Conservation (phyloP, 352 stramenopile species). For the Phytophthora palmivora region DNA sequence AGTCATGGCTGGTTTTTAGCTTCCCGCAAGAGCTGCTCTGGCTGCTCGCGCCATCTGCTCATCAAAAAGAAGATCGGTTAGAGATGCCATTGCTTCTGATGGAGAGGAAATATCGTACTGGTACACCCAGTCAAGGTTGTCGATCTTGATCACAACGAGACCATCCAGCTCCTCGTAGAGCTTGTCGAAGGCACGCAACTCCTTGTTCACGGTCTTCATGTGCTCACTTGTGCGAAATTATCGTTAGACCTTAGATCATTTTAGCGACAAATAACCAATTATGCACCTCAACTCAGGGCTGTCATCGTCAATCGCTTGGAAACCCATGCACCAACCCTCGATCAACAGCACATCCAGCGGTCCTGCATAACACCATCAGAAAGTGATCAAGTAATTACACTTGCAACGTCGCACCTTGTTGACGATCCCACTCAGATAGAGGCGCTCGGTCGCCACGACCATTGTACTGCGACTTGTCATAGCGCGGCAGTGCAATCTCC, state of each 20-base stretch:
- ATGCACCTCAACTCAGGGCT: conserved; percentile 45
- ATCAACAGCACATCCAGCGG: conserved; percentile 84
- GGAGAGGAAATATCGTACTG: conserved; percentile 46
- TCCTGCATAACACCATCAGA: conserved; percentile 42
- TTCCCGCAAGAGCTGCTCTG: conserved; percentile 68
- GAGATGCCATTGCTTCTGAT: conserved; percentile 2
- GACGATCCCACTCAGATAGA: conserved; percentile 55
- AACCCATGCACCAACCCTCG: conserved; percentile 89
- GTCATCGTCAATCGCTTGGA: conserved; percentile 57
- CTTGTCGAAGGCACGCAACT: conserved; percentile 63
- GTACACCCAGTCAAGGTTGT: conserved; percentile 84
- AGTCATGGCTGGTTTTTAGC: conserved; percentile 71
- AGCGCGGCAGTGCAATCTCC: conserved; percentile 69
- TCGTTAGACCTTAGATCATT: not conserved
- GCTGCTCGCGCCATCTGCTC: conserved; percentile 82
- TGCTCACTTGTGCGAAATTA: conserved; percentile 41
- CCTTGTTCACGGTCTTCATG: conserved; percentile 72
- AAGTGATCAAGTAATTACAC: not conserved
- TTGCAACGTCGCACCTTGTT: conserved; percentile 47
- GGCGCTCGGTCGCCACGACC: conserved; percentile 79
- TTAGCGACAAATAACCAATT: not conserved
- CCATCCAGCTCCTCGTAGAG: conserved; percentile 76
- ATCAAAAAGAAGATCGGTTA: conserved; percentile 8
- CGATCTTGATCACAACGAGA: conserved; percentile 79
- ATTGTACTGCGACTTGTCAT: conserved; percentile 81